phyloP scores from a whole-genome alignment of 1,284 basidiomycete species.

The Sporisorium sorghi region DNA sequence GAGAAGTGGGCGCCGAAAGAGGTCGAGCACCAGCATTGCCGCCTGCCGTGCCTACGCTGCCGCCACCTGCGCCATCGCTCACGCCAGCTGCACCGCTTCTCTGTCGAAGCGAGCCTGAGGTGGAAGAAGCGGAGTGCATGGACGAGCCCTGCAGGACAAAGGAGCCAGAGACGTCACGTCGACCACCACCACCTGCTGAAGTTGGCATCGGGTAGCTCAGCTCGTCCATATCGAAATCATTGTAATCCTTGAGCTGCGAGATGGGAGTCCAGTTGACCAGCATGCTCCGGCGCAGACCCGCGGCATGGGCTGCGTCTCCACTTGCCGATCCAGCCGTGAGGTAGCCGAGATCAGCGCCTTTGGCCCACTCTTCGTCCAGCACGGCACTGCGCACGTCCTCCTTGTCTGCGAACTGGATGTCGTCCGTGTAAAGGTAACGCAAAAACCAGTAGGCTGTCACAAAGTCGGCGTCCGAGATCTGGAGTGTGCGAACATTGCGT shows the following conservation, averaged over 20 bases:
- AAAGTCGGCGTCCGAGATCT: slow-evolving; percentile 84
- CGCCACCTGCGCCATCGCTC: not conserved
- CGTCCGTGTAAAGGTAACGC: slow-evolving; percentile 82
- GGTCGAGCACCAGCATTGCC: slow-evolving; percentile 11
- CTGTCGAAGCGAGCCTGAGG: slow-evolving; percentile 38
- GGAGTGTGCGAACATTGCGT: slow-evolving; percentile 72
- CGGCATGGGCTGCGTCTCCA: slow-evolving; percentile 2
- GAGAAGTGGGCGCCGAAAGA: slow-evolving; percentile 25
- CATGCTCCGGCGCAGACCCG: slow-evolving; percentile 4
- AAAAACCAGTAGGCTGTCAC: slow-evolving; percentile 84
- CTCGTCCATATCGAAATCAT: slow-evolving; percentile 22
- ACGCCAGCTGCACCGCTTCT: slow-evolving; percentile 20
- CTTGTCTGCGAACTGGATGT: slow-evolving; percentile 66
- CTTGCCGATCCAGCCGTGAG: slow-evolving; percentile 5
- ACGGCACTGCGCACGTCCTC: slow-evolving; percentile 62
- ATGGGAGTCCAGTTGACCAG: slow-evolving; percentile 40
- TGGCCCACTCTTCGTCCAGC: slow-evolving; percentile 62
- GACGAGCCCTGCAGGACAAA: slow-evolving; percentile 17
- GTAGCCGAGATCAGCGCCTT: slow-evolving; percentile 25
- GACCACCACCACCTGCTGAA: slow-evolving; percentile 10
- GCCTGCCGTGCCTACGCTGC: not conserved
- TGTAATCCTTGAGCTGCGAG: slow-evolving; percentile 31
- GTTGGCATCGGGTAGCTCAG: slow-evolving; percentile 13
- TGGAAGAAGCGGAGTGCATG: slow-evolving; percentile 9
- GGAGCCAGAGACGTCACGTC: slow-evolving; percentile 20